Conservation (phyloP, 2,329 filamentous ascomycete species). For the Seiridium unicorne region DNA sequence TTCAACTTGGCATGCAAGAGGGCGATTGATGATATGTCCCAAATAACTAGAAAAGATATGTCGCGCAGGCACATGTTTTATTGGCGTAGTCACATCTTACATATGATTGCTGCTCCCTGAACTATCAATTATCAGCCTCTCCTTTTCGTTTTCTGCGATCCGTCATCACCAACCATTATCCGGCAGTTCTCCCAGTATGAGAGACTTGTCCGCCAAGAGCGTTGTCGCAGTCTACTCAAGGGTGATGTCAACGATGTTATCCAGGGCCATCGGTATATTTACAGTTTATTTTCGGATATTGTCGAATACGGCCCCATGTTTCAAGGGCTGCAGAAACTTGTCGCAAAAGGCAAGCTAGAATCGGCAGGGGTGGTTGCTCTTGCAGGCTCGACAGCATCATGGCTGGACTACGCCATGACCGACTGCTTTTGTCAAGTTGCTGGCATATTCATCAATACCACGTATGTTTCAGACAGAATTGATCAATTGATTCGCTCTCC, state of each 20-base stretch:
- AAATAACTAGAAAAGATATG: no score
- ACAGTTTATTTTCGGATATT: constrained; percentile 32
- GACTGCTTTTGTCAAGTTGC: constrained; percentile 35
- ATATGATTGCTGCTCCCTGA: no score
- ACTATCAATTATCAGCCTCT: no score
- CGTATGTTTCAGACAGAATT: constrained; percentile 31
- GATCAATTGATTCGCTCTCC: constrained; percentile 34
- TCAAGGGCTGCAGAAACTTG: constrained; percentile 15
- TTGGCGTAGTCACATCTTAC: no score
- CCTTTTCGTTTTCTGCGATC: neutral
- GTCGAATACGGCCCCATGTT: constrained; percentile 28
- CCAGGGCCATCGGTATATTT: constrained; percentile 32
- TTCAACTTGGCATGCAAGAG: no score
- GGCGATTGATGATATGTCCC: no score
- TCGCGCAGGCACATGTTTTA: no score
- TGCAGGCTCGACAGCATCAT: constrained; percentile 8
- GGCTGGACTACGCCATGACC: constrained; percentile 20
- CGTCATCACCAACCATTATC: neutral
- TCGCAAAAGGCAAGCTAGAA: neutral
- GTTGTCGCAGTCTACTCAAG: constrained; percentile 21
- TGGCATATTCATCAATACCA: constrained; percentile 33
- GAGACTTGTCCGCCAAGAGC: constrained; percentile 30
- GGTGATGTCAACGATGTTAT: constrained; percentile 29
- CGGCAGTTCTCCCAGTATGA: constrained; percentile 21
- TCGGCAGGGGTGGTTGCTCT: neutral